Conservation (phyloP, 1,284 basidiomycete genomes). For the Exobasidium cylindrosporum region DNA sequence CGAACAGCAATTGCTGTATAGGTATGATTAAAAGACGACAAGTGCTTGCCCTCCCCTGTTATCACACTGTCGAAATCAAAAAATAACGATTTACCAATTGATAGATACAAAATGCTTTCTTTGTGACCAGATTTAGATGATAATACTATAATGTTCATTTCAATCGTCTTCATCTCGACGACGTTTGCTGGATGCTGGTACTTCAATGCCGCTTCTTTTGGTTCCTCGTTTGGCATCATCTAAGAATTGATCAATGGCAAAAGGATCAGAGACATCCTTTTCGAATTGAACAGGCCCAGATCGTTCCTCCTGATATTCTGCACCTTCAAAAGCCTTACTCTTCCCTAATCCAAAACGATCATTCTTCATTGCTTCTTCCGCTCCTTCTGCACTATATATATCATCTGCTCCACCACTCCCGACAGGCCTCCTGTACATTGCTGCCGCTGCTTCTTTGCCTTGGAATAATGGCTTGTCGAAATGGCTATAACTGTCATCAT, state of each 20-base stretch:
- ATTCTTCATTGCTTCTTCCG: conserved; percentile 81
- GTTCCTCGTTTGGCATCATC: conserved; percentile 87
- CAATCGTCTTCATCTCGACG: conserved; percentile 2
- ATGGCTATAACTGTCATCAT: conserved; percentile 86
- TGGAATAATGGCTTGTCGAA: conserved; percentile 96
- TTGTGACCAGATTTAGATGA: too few species aligned
- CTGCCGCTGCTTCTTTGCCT: conserved; percentile 89
- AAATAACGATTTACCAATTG: too few species aligned
- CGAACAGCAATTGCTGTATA: neutral
- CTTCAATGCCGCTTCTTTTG: conserved; percentile 14
- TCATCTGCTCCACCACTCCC: conserved; percentile 60
- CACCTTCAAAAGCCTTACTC: conserved; percentile 81
- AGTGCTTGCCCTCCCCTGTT: neutral
- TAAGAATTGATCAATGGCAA: conserved; percentile 94
- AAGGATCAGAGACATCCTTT: conserved; percentile 94
- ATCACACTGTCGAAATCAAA: neutral
- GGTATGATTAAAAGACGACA: too few species aligned
- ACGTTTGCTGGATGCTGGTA: neutral
- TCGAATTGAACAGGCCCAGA: conserved; percentile 96
- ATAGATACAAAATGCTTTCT: too few species aligned
- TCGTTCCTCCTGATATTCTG: conserved; percentile 67
- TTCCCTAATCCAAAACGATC: conserved; percentile 86
- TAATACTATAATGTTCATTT: too few species aligned
- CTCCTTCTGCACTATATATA: conserved; percentile 78
- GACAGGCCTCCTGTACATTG: conserved; percentile 91